A percentile compares a stretch with the other conserved stretches of the same genome.
These are phyloP conservation scores for Eudorina sp. DNA, from an alignment of 139 green algal genomes.

Conservation along the genomic window DNA sequence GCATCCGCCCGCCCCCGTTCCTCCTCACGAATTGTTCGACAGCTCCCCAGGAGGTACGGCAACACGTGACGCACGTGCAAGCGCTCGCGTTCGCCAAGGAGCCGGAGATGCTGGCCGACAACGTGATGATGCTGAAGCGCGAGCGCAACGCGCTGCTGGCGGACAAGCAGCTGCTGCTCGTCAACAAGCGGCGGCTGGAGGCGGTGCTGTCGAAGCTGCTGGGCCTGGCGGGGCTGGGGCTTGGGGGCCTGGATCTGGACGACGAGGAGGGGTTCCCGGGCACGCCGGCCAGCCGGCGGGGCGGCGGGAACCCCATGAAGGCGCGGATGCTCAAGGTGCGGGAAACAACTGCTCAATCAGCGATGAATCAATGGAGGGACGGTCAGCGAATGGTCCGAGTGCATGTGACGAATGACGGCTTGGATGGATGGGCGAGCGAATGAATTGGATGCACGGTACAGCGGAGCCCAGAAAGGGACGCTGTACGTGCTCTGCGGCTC, in stretches of 20 bases:
- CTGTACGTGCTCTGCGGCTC: too few species aligned
- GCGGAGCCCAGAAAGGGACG: too few species aligned
- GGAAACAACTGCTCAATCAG: too few species aligned
- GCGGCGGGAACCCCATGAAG: not conserved
- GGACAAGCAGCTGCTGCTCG: slow-evolving; percentile 47
- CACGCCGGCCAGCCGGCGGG: not conserved
- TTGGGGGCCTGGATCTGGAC: not conserved
- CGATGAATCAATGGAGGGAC: too few species aligned
- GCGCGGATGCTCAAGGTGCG: slow-evolving; percentile 27
- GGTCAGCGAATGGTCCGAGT: too few species aligned
- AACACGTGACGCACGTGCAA: slow-evolving; percentile 3
- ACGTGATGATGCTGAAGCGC: slow-evolving; percentile 35
- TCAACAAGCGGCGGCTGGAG: slow-evolving; percentile 47
- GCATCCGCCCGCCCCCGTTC: not conserved
- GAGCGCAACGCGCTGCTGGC: slow-evolving; percentile 39
- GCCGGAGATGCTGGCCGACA: slow-evolving; percentile 39
- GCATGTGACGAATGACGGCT: too few species aligned
- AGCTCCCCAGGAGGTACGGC: slow-evolving; percentile 21
- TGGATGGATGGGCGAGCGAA: too few species aligned
- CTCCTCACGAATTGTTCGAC: too few species aligned
- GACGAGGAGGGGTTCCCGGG: not conserved
- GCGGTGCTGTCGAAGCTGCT: slow-evolving; percentile 6
- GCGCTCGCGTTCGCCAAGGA: slow-evolving; percentile 34
- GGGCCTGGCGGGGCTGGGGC: not conserved
- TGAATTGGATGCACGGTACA: too few species aligned